A percentile compares a stretch with the other conserved stretches of the same genome.
phyloP scores from a whole-genome alignment of 108 stramenopile genomes.

The Skeletonema tropicum region DNA sequence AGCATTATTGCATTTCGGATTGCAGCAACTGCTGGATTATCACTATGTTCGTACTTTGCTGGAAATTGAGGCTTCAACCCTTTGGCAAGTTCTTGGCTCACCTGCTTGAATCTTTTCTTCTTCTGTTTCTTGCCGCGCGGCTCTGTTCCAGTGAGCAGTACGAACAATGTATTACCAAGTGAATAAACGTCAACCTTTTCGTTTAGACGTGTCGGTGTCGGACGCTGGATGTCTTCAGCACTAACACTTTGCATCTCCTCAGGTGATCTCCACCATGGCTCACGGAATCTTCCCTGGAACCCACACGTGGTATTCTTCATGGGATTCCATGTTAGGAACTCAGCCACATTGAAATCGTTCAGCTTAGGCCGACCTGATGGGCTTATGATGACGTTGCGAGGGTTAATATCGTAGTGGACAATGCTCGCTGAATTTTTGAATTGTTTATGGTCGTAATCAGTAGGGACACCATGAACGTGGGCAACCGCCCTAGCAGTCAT shows the following conservation, averaged over 20 bases:
- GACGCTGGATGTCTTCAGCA: constrained; percentile 3
- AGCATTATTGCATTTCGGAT: constrained; percentile 57
- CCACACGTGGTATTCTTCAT: constrained; percentile 64
- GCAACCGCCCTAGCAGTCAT: constrained; percentile 58
- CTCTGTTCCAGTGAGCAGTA: constrained; percentile 66
- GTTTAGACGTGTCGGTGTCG: constrained; percentile 38
- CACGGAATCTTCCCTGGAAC: constrained; percentile 67
- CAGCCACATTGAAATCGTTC: constrained; percentile 87
- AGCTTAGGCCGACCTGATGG: constrained; percentile 58
- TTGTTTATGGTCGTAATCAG: neutral
- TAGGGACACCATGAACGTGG: constrained; percentile 56
- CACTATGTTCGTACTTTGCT: constrained; percentile 22
- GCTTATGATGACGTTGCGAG: constrained; percentile 65
- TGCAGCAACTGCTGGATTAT: constrained; percentile 42
- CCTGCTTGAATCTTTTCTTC: constrained; percentile 47
- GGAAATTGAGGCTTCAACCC: constrained; percentile 7
- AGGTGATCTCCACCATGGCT: constrained; percentile 90
- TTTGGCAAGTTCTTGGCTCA: neutral
- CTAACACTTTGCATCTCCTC: constrained; percentile 74
- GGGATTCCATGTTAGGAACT: constrained; percentile 65
- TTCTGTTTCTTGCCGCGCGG: constrained; percentile 48
- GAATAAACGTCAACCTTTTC: constrained; percentile 86
- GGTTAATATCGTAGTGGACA: constrained; percentile 76
- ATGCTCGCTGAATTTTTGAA: constrained; percentile 33
- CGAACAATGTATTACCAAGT: constrained; percentile 72